Base-by-base conservation (phyloP, 148 eudicot genomes). In the Limonium bicolor region DNA sequence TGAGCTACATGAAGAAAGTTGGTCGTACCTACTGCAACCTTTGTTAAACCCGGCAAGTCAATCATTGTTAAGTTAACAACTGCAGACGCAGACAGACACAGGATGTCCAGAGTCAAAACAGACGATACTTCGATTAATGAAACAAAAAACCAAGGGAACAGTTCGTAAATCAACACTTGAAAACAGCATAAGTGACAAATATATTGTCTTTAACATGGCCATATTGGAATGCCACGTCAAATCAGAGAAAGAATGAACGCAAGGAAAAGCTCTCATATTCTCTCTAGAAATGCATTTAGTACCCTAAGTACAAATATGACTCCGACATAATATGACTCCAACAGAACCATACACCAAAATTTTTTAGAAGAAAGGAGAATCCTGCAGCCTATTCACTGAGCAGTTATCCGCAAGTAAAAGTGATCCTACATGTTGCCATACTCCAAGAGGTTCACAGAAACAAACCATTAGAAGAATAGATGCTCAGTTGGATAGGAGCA, bases 41-140 rank as follows among this genome's bases (percentile, higher is more conserved):
- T 74, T 15, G 81, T 74, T 31, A 78, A 64, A 38, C 86, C 86
- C 48, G 86, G 86, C 59, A 74, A 56, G 65, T 78, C 86, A 37
- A 74, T 65, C 72, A 78, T 50, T 17, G 81, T 66, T 58, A 78
- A 58, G 46, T 78, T 78, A 29, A 74, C 86, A 65, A 78, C 86
- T 78, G 73, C 54, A 39, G 26, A 40, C 6, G 14, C 43, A 12
- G 15, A 36, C 36, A 37, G 21, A 36, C 9, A 36, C 38, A 40
- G 26, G 28, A 22, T 7, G 25, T 12, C 17, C 7, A 12, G n/a
- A n/a, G 46, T 22, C 27, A 41, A 41, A 40, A 41, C 27, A 22
- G 28, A 41, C 46, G 14, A 5, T 20, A 22, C 28, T 6, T 23
- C 28, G 1, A 24, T 41, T 8, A 23, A 5, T 12, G 8, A 22